Percentiles rank a stretch among this genome's conserved stretches.
phyloP scores from a whole-genome alignment of 2,329 filamentous ascomycete species.

The Xylariaceae sp. region DNA sequence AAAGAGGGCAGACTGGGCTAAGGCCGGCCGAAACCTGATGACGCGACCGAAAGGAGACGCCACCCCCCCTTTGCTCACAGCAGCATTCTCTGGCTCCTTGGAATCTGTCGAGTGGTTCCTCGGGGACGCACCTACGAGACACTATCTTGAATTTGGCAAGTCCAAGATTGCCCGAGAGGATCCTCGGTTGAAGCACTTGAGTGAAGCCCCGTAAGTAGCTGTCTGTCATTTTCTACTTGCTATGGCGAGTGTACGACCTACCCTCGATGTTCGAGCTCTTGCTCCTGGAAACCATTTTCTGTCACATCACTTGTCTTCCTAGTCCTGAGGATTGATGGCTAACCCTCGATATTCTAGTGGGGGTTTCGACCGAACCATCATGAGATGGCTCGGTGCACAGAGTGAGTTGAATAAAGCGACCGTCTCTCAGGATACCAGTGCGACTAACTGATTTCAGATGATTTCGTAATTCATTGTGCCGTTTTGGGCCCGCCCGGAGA shows the following conservation, averaged over 20 bases:
- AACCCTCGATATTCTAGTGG: no score
- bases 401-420: constrained; percentile 38
- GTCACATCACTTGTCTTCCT: no score
- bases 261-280: no score
- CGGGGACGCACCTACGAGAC: constrained; percentile 62
- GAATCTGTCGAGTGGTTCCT: constrained; percentile 73
- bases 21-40: constrained; percentile 48
- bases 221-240: no score
- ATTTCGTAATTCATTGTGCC: constrained; percentile 31
- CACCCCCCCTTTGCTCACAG: constrained; percentile 56
- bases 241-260: no score
- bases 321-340: no score
- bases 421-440: no score
- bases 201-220: constrained; percentile 49
- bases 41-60: constrained; percentile 35
- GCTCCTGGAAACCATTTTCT: no score
- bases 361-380: constrained; percentile 60
- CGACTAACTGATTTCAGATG: no score
- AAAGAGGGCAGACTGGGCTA: constrained; percentile 65
- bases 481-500: constrained; percentile 26
- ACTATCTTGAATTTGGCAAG: constrained; percentile 64
- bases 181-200: constrained; percentile 56
- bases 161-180: constrained; percentile 58
- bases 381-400: constrained; percentile 57
- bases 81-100: constrained; percentile 54